Evolutionary conservation across 495 filamentous ascomycete species (phyloP), one percentile per base, ranked within the genome.

Genomic region (Rhypophila decipiens): DNA sequence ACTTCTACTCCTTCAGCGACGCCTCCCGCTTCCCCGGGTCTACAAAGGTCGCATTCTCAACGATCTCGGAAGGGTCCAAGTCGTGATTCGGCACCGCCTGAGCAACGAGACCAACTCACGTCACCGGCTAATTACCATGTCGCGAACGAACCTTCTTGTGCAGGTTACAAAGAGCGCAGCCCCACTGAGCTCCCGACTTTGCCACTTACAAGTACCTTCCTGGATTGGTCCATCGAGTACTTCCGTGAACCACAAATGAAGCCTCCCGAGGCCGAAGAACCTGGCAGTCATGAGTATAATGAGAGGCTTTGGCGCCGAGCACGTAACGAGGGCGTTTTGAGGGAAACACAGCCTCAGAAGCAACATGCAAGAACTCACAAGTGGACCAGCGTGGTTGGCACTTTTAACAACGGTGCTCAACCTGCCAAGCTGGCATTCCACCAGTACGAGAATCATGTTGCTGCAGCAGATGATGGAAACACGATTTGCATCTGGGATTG

Each of bases 171-270:
- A 48, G 70, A 81, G 31, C 79, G 79, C 44, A 76, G 78, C 46
- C 55, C 74, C 21, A 69, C 74, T 2, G 61, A 76, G 47, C 37
- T 65, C 21, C 84, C 86, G 13, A 59, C 59, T 20, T 73, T 97
- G 18, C 91, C 93, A 1, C 50, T 98, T 19, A 74, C 75, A 39
- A 95, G 88, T 59, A 82, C 78, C 18, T 96, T 97, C 68, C 72
- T 94, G 53, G 88, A 94, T 47, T 99, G 89, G 88, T 94, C 90
- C 1, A 90, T 88, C 52, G 91, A 96, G 70, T 97, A 99, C 63
- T 99, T 96, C 78, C 87, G 93, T 36, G 90, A 99, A 65, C 94
- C 94, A 35, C 93, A 99, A 66, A 99, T 99, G 93, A 93, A 91
- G 59, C 83, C 87, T 12, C 87, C 84, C 43, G 93, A 99, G 56